Percentiles rank a stretch among this genome's conserved stretches.
Evolutionary conservation across 805 yeast genomes (phyloP).

Genomic region (Cyberlindnera euphorbiae): DNA sequence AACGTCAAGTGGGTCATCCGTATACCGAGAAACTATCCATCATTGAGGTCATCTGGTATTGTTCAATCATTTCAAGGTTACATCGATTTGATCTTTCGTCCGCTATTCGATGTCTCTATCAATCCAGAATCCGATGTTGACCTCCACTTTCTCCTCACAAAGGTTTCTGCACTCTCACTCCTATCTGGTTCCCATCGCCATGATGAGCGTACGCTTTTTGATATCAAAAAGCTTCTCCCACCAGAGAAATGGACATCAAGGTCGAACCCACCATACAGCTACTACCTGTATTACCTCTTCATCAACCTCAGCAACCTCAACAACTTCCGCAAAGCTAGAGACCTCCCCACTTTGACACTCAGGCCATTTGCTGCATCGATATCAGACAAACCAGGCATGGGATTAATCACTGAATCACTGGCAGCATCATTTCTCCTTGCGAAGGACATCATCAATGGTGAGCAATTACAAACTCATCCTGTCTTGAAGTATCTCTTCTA

Average conservation of each 20-base stretch:
- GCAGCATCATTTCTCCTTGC: conserved; percentile 23
- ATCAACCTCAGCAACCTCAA: conserved; percentile 22
- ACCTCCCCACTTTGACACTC: conserved; percentile 16
- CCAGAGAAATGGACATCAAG: conserved; percentile 31
- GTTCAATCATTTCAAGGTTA: conserved; percentile 29
- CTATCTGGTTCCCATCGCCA: conserved; percentile 22
- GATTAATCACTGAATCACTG: conserved; percentile 24
- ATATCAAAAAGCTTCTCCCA: conserved; percentile 13
- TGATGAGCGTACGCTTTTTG: conserved; percentile 18
- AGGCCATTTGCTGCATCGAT: conserved; percentile 24
- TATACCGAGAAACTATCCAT: conserved; percentile 29
- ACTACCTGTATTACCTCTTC: conserved; percentile 34
- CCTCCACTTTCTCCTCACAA: conserved; percentile 29
- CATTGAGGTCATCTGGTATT: conserved; percentile 18
- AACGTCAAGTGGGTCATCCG: conserved; percentile 36
- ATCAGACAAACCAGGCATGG: conserved; percentile 22
- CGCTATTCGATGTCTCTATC: conserved; percentile 27
- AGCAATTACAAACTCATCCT: conserved; percentile 20
- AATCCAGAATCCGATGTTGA: conserved; percentile 23
- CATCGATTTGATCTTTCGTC: conserved; percentile 29
- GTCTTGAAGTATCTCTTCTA: conserved; percentile 25
- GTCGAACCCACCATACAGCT: conserved; percentile 36
- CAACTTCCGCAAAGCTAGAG: conserved; percentile 15
- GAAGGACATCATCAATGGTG: conserved; percentile 24
- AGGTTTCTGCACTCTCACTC: conserved; percentile 32